These are phyloP conservation scores for Leccinum boreale DNA, from an alignment of 768 basidiomycete genomes.

Conservation along the genomic window DNA sequence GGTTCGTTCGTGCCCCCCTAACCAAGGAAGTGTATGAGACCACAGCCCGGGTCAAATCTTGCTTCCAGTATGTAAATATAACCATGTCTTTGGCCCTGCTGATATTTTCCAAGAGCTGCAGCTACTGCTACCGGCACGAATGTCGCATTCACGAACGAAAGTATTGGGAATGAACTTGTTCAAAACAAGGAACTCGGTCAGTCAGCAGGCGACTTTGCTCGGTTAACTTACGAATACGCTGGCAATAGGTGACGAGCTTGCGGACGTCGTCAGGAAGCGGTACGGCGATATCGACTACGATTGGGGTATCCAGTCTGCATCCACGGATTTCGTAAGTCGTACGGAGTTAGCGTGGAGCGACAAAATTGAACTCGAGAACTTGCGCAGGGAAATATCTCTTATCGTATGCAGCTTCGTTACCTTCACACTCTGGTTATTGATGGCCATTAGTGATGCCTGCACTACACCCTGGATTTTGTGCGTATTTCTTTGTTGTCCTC, in stretches of 20 bases:
- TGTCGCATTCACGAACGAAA: constrained; percentile 38
- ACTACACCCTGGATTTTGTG: constrained; percentile 66
- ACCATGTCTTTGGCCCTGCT: not conserved
- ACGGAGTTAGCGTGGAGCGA: not conserved
- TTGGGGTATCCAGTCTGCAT: constrained; percentile 67
- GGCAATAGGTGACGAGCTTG: constrained; percentile 58
- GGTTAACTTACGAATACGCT: not conserved
- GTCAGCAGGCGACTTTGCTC: not conserved
- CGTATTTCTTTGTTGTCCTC: constrained; percentile 5
- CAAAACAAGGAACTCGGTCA: constrained; percentile 66
- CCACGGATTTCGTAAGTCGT: constrained; percentile 75
- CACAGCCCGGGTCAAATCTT: constrained; percentile 58
- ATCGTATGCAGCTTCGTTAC: constrained; percentile 42
- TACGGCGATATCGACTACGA: constrained; percentile 63
- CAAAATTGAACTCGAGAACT: not conserved
- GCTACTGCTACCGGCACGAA: constrained; percentile 65
- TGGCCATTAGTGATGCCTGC: constrained; percentile 50
- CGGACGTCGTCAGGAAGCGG: constrained; percentile 54
- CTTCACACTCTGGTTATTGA: constrained; percentile 1
- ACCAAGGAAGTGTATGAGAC: constrained; percentile 57
- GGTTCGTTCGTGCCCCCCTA: constrained; percentile 71
- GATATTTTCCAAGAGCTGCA: constrained; percentile 47
- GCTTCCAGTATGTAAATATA: constrained; percentile 57
- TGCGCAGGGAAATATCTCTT: constrained; percentile 54
- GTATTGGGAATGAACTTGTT: constrained; percentile 51